Evolutionary conservation across 768 basidiomycete species (phyloP).

Genomic region (Suillus decipiens): DNA sequence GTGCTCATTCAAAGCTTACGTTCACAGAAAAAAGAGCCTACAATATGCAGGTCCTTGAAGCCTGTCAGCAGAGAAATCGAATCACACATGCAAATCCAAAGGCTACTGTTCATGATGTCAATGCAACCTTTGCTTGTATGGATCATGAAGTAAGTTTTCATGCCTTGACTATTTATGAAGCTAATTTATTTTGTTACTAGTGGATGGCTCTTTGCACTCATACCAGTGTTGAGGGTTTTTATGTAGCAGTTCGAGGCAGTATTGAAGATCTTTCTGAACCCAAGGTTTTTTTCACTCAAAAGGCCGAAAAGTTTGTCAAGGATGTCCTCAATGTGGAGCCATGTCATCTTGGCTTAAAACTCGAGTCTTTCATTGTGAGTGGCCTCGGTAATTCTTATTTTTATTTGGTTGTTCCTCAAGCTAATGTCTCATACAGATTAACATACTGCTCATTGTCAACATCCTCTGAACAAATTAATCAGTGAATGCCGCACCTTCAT

Average conservation of each 20-base stretch:
- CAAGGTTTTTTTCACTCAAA: slow-evolving; percentile 5
- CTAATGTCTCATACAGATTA: background rate
- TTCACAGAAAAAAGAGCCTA: background rate
- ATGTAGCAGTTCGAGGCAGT: background rate
- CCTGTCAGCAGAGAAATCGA: background rate
- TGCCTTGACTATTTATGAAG: background rate
- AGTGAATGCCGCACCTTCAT: background rate
- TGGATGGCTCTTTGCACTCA: slow-evolving; percentile 5
- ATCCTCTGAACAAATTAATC: background rate
- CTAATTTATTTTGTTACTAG: background rate
- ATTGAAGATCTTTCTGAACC: slow-evolving; percentile 7
- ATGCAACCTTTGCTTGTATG: slow-evolving; percentile 3
- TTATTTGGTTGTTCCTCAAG: background rate
- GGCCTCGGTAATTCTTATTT: background rate
- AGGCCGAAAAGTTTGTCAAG: background rate
- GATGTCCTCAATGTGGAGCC: background rate
- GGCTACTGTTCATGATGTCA: background rate
- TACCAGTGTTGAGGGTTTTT: background rate
- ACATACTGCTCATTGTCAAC: background rate
- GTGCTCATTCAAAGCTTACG: background rate
- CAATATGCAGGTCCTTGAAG: background rate
- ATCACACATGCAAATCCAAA: background rate
- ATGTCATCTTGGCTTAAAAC: background rate
- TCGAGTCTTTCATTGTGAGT: background rate
- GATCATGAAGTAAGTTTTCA: slow-evolving; percentile 3